Evolutionary conservation across 208 protist species (phyloP), one percentile per base, ranked within the genome.

Genomic region (Acanthamoeba healyi): DNA sequence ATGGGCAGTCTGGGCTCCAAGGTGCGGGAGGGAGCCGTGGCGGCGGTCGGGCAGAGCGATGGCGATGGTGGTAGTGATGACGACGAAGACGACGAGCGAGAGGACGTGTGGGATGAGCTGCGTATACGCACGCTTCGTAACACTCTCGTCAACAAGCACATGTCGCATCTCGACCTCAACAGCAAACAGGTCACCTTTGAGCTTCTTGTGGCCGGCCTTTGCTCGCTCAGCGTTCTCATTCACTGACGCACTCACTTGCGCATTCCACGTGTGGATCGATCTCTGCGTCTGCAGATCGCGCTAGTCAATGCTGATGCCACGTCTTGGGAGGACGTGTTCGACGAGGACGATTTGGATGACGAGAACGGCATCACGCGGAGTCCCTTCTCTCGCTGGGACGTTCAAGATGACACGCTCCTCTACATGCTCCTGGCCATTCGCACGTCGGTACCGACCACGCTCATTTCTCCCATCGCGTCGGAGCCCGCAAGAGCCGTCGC

Each of bases 91-190:
- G 72, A 82, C 19, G 72, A 82, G 14, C 17, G n/a, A 4, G 17
- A 51, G 72, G 72, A 82, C 19, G 72, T 82, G 34, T 82, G 72
- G 72, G 72, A 82, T 22, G 72, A 82, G 72, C 24, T 82, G 40
- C 72, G 72, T 9, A 19, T 82, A n/a, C 72, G 72, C 72, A 82
- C 72, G 10, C 38, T 82, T 54, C 72, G 72, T 38, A 82, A 82
- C 72, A 82, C 72, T 1, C 72, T 82, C 19, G 26, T 82, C 72
- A 82, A 82, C 72, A 82, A 82, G 72, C 72, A 82, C 42, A 82
- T 82, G 72, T 82, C 72, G 7, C 72, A 82, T 29, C 72, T 82
- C 72, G 72, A 82, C 42, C 72, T 82, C 40, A 82, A 82, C 72
- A 51, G 24, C 26, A 82, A 82, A 38, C 72, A 82, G 72, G 72